Base-by-base conservation (phyloP, 1,139 yeast genomes). In the Tardiomyces blankii region DNA sequence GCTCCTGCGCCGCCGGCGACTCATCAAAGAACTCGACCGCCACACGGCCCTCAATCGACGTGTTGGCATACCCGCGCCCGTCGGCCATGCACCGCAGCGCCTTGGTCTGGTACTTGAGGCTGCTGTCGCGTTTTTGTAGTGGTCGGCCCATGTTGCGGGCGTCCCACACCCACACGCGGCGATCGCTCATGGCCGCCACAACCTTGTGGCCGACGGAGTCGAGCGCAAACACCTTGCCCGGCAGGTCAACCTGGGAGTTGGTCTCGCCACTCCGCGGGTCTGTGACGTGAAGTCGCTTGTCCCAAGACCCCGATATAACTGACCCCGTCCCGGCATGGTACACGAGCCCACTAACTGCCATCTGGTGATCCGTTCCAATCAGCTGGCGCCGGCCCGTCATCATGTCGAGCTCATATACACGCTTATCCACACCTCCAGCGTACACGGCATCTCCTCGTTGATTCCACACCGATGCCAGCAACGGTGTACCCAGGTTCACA, bases 11-110 rank as follows among this genome's bases (percentile, higher is more conserved):
- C 18, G 67, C 68, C 1, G 75, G 73, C 0, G 73, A 60, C 2
- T 75, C 70, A 47, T 81, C 77, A 49, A 80, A 77, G 58, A 75
- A 82, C 53, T 87, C 95, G 38, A 89, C 75, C 0, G 94, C 82
- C 0, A 86, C 91, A 42, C 95, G 69, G 0, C 96, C 96, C 55
- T 88, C 96, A 13, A 87, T 73, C 2, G 95, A 82, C n/a, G 89
- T 72, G 39, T 82, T 74, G 0, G 85, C 88, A 60, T 79, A 87
- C 0, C 94, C 94, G 39, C 68, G 65, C 2, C 75, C 76, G 19
- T 65, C 65, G 0, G 87, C 85, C 52, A 80, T 72, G 44, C 82
- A 69, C 50, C 72, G 70, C 25, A 87, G 57, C 38, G 77, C 77
- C 43, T 80, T 69, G 2, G 86, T 78, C 60, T 85, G 93, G 57